phyloP scores from a whole-genome alignment of 1,284 basidiomycete genomes.

The Malassezia equina region DNA sequence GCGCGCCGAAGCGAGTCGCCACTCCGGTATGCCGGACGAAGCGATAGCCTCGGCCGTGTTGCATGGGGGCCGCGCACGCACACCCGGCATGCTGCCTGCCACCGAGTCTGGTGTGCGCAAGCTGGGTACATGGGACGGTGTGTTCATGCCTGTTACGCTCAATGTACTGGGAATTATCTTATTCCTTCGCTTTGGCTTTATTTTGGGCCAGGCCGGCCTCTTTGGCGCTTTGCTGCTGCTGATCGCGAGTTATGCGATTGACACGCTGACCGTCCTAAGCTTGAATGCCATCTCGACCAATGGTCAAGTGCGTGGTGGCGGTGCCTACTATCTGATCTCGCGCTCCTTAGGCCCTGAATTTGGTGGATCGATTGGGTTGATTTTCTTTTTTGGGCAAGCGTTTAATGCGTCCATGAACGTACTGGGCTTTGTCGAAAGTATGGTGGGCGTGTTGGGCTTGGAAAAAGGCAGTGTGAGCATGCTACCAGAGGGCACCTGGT shows the following conservation, averaged over 20 bases:
- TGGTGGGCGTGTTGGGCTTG: conserved; percentile 39
- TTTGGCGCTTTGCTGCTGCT: conserved; percentile 39
- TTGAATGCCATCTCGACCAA: conserved; percentile 46
- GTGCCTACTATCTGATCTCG: conserved; percentile 47
- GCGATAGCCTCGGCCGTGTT: conserved; percentile 5
- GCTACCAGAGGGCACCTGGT: conserved; percentile 44
- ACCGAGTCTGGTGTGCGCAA: conserved; percentile 25
- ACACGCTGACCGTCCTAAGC: conserved; percentile 43
- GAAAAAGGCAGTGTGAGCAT: conserved; percentile 24
- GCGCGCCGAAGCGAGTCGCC: neutral
- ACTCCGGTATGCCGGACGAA: conserved; percentile 12
- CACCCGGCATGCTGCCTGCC: neutral
- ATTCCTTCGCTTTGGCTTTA: conserved; percentile 46
- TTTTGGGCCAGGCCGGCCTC: conserved; percentile 43
- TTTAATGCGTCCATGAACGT: conserved; percentile 46
- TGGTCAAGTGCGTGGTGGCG: conserved; percentile 45
- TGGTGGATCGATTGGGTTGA: conserved; percentile 45
- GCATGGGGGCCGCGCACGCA: neutral
- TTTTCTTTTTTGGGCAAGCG: conserved; percentile 45
- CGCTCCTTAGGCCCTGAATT: conserved; percentile 46
- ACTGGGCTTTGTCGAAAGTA: conserved; percentile 44
- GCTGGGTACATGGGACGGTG: conserved; percentile 46
- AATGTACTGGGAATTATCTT: conserved; percentile 47
- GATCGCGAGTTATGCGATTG: conserved; percentile 38
- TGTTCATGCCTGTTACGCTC: conserved; percentile 46